Percentiles rank a stretch among this genome's conserved stretches.
These are phyloP conservation scores for Boletus reticuloceps DNA, from an alignment of 768 basidiomycete genomes.

Conservation along the genomic window DNA sequence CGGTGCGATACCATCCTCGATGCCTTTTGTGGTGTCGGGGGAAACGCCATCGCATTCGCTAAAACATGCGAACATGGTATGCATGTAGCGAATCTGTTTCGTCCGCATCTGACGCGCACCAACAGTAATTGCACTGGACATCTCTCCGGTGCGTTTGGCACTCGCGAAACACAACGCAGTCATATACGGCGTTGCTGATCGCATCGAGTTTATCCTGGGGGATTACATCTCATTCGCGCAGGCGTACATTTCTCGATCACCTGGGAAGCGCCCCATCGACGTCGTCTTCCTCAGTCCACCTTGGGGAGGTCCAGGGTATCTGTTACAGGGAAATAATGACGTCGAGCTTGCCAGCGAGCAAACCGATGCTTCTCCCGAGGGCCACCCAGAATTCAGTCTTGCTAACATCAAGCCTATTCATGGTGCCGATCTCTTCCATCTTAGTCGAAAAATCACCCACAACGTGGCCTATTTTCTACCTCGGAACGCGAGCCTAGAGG, in stretches of 20 bases:
- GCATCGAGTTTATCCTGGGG: slow-evolving; percentile 89
- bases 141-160: slow-evolving; percentile 76
- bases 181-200: slow-evolving; percentile 91
- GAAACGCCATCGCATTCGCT: slow-evolving; percentile 96
- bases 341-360: not conserved
- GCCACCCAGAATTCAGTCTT: slow-evolving; percentile 63
- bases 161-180: slow-evolving; percentile 92
- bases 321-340: slow-evolving; percentile 29
- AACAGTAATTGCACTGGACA: slow-evolving; percentile 91
- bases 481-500: slow-evolving; percentile 70
- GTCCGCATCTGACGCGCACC: not conserved
- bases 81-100: slow-evolving; percentile 19
- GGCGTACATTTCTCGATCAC: slow-evolving; percentile 38
- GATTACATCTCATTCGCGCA: slow-evolving; percentile 84
- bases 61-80: slow-evolving; percentile 91
- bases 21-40: slow-evolving; percentile 97
- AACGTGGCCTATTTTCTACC: slow-evolving; percentile 93
- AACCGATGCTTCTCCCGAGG: slow-evolving; percentile 8
- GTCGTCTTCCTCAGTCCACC: slow-evolving; percentile 93
- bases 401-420: slow-evolving; percentile 74
- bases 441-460: slow-evolving; percentile 67
- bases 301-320: slow-evolving; percentile 87
- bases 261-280: slow-evolving; percentile 59
- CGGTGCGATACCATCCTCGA: slow-evolving; percentile 82
- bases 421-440: slow-evolving; percentile 76